Evolutionary conservation across 768 basidiomycete genomes (phyloP), one percentile per base, ranked within the genome.

Genomic region (Pisolithus microcarpus): DNA sequence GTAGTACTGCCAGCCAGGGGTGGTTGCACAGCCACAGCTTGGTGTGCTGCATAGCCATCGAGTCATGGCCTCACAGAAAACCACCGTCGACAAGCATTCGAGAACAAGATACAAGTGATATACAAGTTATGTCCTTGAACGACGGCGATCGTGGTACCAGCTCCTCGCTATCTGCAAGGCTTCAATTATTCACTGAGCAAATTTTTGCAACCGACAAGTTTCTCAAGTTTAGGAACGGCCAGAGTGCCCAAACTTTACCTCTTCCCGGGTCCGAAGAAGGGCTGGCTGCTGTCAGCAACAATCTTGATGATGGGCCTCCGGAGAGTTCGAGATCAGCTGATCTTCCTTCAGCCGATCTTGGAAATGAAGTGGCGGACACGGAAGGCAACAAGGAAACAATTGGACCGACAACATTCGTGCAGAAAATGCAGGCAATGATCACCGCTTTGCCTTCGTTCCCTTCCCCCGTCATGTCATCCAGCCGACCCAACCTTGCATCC

Each of bases 381-480:
- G 45, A 40, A 21, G 52, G 28, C 10, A 55, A 59, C 34, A 54
- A 46, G 30, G 58, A 66, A 24, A 56, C 62, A 18, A 64, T 72
- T 2, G 76, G 75, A 50, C 67, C 78, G 0, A 60, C 62, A 30
- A 71, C 72, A 1, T 70, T 85, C 18, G 78, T 79, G 5, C 69
- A 71, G 48, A 75, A 65, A 50, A 76, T 84, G 39, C 81, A 80
- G 58, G 65, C 69, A 10, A 61, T 83, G n/a, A 66, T 83, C 37
- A 64, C 75, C 46, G 62, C 72, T 2, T 61, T 80, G 1, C 77
- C 76, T 37, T 61, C 53, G 38, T 54, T 54, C 56, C 55, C 55
- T 51, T 58, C 54, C 46, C 60, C 23, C 13, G 15, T 44, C 50
- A 58, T 51, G 26, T 52, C 50, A 40, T 45, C 58, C 26, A 16